Conservation (phyloP, 1,284 basidiomycete species). For the Apiotrichum montevideense region DNA sequence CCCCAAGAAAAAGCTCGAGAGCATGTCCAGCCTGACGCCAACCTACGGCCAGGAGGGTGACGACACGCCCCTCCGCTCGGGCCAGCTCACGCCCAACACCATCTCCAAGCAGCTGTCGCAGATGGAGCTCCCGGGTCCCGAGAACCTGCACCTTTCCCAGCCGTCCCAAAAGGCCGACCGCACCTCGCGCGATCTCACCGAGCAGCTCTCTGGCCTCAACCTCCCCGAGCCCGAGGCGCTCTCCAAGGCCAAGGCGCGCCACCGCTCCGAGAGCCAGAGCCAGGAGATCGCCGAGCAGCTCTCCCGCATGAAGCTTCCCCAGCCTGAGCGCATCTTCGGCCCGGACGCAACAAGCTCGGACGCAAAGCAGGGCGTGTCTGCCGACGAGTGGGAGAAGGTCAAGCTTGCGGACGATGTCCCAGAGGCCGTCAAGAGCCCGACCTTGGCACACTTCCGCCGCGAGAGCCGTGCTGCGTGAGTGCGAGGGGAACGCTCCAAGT, state of each 20-base stretch:
- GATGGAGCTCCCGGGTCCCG: conserved; percentile 43
- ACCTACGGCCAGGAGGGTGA: background rate
- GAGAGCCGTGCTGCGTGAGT: conserved; percentile 16
- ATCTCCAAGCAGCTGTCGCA: conserved; percentile 44
- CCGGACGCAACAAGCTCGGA: conserved; percentile 27
- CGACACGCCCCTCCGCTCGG: conserved; percentile 15
- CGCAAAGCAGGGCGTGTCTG: conserved; percentile 32
- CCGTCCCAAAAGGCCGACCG: conserved; percentile 1
- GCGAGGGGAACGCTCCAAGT: background rate
- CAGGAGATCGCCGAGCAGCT: conserved; percentile 41
- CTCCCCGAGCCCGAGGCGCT: conserved; percentile 47
- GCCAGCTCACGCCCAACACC: conserved; percentile 38
- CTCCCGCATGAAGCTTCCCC: conserved; percentile 44
- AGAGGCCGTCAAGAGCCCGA: conserved; percentile 44
- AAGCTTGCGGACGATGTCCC: conserved; percentile 44
- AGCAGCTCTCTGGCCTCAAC: conserved; percentile 23
- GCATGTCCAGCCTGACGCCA: conserved; percentile 9
- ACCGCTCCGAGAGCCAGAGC: conserved; percentile 41
- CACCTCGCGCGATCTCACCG: conserved; percentile 11
- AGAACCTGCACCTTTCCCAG: conserved; percentile 28
- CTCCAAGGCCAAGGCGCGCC: conserved; percentile 25
- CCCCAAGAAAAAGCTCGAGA: background rate
- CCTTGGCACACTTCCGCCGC: conserved; percentile 38
- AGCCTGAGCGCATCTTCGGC: conserved; percentile 47
- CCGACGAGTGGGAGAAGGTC: conserved; percentile 45